These are phyloP conservation scores for Medicago truncatula DNA, from an alignment of 306 rosid species.

Conservation along the genomic window DNA sequence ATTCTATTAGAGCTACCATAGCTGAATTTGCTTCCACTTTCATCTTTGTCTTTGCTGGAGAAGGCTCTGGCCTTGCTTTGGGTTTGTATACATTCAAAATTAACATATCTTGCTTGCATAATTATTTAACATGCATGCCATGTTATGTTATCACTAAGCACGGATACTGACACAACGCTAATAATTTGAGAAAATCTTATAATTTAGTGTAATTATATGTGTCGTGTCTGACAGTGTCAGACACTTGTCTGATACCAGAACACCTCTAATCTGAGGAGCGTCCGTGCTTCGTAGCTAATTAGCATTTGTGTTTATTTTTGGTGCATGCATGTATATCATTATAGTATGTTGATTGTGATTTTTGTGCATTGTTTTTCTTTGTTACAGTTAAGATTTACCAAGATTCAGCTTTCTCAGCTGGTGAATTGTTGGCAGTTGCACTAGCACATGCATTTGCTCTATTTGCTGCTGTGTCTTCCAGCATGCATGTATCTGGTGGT, in stretches of 20 bases:
- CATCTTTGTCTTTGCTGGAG: conserved; percentile 92
- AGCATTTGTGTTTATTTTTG: not conserved
- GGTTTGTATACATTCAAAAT: conserved; percentile 49
- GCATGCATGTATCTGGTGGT: conserved; percentile 86
- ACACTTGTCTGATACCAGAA: too few relatives aligned
- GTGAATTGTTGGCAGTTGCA: conserved; percentile 65
- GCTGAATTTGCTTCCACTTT: conserved; percentile 85
- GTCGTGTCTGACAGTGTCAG: too few relatives aligned
- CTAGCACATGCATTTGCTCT: conserved; percentile 77
- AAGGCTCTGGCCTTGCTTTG: conserved; percentile 92
- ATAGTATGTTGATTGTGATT: not conserved
- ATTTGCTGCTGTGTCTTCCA: conserved; percentile 74
- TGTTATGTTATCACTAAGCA: too few relatives aligned
- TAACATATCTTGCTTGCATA: not conserved
- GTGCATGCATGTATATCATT: not conserved
- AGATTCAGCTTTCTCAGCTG: conserved; percentile 60
- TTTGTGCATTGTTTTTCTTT: conserved; percentile 16
- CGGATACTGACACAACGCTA: too few relatives aligned
- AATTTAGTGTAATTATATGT: too few relatives aligned
- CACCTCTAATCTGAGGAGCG: too few relatives aligned
- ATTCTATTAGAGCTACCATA: conserved; percentile 84
- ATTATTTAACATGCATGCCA: not conserved
- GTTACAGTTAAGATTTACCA: conserved; percentile 72
- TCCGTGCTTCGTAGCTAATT: too few relatives aligned
- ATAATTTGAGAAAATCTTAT: too few relatives aligned